Evolutionary conservation across 2,329 filamentous ascomycete genomes (phyloP), one percentile per base, ranked within the genome.

Genomic region (Colletotrichum sp.): DNA sequence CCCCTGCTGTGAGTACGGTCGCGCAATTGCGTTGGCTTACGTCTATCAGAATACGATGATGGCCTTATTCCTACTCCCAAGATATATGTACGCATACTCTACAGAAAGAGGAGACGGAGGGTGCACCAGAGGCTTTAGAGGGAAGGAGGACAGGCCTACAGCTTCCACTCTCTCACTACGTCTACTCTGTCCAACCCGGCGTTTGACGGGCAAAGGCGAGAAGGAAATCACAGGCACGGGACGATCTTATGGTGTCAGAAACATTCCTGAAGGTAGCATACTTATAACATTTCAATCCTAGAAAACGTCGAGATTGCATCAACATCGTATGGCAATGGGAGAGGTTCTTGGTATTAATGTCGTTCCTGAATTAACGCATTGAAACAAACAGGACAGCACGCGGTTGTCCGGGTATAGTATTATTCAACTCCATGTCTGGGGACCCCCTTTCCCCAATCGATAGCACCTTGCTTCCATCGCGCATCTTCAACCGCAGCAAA

Each of bases 401-500:
- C 4, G 8, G 11, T 49, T 49, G 44, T 49, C 44, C 44, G 44
- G 44, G 44, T 49, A 49, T 49, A 49, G 44, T 49, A 49, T 49
- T 49, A 49, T 49, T 49, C 44, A 22, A 49, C 44, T 49, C 44
- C 44, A 22, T 49, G 44, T 49, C n/a, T 13, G 44, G 44, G n/a
- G 44, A 22, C 6, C n/a, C 11, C 2, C n/a, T 3, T 49, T 49
- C n/a, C 44, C 44, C 44, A 13, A 0, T 49, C 44, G n/a, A 49
- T 13, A 12, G n/a, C 44, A 22, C n/a, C 3, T 49, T 49, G 44
- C 11, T 49, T 22, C 11, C n/a, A 8, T 49, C 2, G 6, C 11
- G 11, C 3, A 4, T 8, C 16, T 22, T 79, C 80, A 87, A 52
- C 85, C 86, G 71, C 86, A 87, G 78, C 86, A 87, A 13, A 87